These are phyloP conservation scores for Venturiaceae sp. DNA, from an alignment of 2,329 filamentous ascomycete genomes.

Conservation along the genomic window DNA sequence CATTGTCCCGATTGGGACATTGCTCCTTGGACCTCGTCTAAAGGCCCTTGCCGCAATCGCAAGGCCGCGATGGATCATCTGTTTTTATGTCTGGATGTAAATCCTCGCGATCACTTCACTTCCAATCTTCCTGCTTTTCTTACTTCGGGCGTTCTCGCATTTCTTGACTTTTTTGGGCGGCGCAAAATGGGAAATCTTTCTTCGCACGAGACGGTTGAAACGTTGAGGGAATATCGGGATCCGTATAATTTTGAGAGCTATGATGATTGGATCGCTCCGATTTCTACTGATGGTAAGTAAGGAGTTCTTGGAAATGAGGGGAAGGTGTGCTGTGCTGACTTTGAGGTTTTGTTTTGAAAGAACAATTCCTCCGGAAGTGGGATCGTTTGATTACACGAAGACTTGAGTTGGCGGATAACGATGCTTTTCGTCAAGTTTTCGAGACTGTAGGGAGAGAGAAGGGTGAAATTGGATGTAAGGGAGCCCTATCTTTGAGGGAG, in stretches of 20 bases:
- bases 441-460: neutral
- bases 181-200: neutral
- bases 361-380: neutral
- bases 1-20: neutral
- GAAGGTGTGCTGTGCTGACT: too few relatives aligned
- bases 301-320: neutral
- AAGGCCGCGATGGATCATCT: neutral
- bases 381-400: neutral
- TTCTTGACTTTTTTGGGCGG: neutral
- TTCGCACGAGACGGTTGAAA: neutral
- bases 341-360: neutral
- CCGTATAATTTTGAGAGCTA: neutral
- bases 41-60: neutral
- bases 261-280: neutral
- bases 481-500: neutral
- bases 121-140: neutral
- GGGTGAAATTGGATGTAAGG: neutral
- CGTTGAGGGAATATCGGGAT: neutral
- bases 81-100: neutral
- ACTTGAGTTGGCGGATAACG: neutral
- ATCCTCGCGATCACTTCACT: neutral
- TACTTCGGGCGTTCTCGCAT: neutral
- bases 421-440: neutral
- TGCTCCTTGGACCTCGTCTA: neutral
- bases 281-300: neutral